A percentile compares a stretch with the other conserved stretches of the same genome.
Conservation (phyloP, 495 filamentous ascomycete genomes). For the Aspergillus nanangensis region DNA sequence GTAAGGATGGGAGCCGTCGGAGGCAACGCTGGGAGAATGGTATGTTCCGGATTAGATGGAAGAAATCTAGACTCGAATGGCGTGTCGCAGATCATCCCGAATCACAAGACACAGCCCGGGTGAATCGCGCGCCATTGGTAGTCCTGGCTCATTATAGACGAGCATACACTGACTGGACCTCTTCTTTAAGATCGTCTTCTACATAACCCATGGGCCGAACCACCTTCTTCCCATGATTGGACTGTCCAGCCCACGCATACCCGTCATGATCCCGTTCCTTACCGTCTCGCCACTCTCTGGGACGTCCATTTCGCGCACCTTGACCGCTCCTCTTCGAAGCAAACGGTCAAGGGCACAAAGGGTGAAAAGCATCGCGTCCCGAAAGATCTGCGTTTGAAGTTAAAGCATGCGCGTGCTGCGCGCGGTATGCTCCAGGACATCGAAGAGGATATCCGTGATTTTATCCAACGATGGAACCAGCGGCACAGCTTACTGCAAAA, state of each 20-base stretch:
- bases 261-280: constrained; percentile 68
- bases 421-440: constrained; percentile 61
- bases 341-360: constrained; percentile 30
- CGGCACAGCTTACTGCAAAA: constrained; percentile 32
- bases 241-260: constrained; percentile 71
- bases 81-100: too few relatives aligned
- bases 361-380: constrained; percentile 42
- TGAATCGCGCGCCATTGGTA: too few relatives aligned
- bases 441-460: constrained; percentile 57
- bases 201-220: constrained; percentile 78
- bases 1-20: constrained; percentile 86
- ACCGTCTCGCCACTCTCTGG: constrained; percentile 85
- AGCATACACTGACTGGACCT: constrained; percentile 12
- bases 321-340: constrained; percentile 32
- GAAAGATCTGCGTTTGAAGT: constrained; percentile 50
- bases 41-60: too few relatives aligned
- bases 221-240: constrained; percentile 80
- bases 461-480: constrained; percentile 57
- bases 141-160: too few relatives aligned
- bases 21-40: constrained; percentile 95
- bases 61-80: too few relatives aligned
- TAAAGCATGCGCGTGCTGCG: constrained; percentile 68
- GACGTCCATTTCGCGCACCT: constrained; percentile 59
- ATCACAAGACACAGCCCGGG: too few relatives aligned
- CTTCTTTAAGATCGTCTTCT: constrained; percentile 68